phyloP scores from a whole-genome alignment of 345 rosid species.

The Ailanthus altissimus region DNA sequence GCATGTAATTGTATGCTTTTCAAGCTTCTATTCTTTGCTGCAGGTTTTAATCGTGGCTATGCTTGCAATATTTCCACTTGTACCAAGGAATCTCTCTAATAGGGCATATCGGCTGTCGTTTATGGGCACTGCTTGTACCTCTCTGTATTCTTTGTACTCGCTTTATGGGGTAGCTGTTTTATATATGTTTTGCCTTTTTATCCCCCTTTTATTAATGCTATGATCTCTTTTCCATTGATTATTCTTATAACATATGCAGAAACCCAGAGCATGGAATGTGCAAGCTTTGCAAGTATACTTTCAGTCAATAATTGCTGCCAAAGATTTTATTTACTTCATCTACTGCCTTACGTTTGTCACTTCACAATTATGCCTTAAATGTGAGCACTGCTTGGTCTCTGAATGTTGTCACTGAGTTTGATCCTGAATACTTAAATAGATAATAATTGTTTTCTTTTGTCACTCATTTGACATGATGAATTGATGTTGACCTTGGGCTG shows the following conservation, averaged over 20 bases:
- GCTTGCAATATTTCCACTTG: constrained; percentile 82
- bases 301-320: constrained; percentile 76
- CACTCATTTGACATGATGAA: constrained; percentile 7
- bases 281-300: constrained; percentile 85
- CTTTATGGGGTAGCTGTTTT: constrained; percentile 70
- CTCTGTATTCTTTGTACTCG: constrained; percentile 82
- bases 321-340: constrained; percentile 90
- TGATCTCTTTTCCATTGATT: constrained; percentile 23
- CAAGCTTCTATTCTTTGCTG: constrained; percentile 24
- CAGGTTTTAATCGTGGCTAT: constrained; percentile 89
- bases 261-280: constrained; percentile 88
- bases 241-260: constrained; percentile 45
- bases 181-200: constrained; percentile 8
- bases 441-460: neutral
- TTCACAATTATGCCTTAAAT: constrained; percentile 83
- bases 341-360: constrained; percentile 87
- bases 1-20: constrained; percentile 5
- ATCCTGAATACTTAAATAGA: neutral
- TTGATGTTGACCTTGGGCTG: constrained; percentile 20
- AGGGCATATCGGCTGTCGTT: constrained; percentile 90
- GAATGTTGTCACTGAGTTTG: neutral
- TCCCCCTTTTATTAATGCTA: constrained; percentile 19
- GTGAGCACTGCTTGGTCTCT: constrained; percentile 47
- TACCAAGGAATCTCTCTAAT: constrained; percentile 69
- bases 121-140: constrained; percentile 90